A percentile compares a stretch with the other conserved stretches of the same genome.
Conservation (phyloP, 2,329 filamentous ascomycete species). For the Beauveria varroae region DNA sequence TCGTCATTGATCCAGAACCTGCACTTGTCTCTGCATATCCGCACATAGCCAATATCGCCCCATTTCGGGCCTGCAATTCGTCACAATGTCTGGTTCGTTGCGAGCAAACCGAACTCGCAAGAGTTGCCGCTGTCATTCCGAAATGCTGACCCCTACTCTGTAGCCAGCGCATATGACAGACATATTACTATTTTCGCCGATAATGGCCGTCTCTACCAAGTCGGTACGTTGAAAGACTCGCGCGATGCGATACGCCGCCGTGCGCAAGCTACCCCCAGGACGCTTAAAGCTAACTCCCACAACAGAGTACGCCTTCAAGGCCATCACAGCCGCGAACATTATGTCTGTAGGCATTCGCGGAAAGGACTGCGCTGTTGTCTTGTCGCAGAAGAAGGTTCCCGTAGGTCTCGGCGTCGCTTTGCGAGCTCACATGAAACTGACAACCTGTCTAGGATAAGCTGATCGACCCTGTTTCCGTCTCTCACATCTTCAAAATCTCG, state of each 20-base stretch:
- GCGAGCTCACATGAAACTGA: conserved; percentile 2
- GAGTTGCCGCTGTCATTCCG: conserved; percentile 20
- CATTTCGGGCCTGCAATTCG: conserved; percentile 17
- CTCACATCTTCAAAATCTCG: conserved; percentile 95
- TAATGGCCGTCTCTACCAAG: conserved; percentile 97
- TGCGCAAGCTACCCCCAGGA: conserved; percentile 12
- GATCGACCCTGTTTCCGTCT: conserved; percentile 93
- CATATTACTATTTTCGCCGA: conserved; percentile 99
- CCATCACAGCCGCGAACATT: conserved; percentile 98
- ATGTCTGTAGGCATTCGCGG: conserved; percentile 93
- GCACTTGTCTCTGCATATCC: not conserved
- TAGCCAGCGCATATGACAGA: conserved; percentile 80
- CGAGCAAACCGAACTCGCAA: conserved; percentile 8
- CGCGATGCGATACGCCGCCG: not conserved
- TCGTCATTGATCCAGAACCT: conserved; percentile 4
- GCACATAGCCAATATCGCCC: not conserved
- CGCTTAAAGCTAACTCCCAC: conserved; percentile 3
- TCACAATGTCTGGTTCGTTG: conserved; percentile 46
- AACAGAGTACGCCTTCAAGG: conserved; percentile 99
- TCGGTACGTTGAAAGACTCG: conserved; percentile 59
- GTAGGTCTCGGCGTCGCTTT: conserved; percentile 47
- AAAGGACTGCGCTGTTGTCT: conserved; percentile 92
- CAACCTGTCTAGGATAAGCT: conserved; percentile 75
- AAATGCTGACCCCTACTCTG: conserved; percentile 16
- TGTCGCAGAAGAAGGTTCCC: conserved; percentile 99